These are phyloP conservation scores for Quercus mongolica DNA, from an alignment of 306 rosid genomes.

Conservation along the genomic window DNA sequence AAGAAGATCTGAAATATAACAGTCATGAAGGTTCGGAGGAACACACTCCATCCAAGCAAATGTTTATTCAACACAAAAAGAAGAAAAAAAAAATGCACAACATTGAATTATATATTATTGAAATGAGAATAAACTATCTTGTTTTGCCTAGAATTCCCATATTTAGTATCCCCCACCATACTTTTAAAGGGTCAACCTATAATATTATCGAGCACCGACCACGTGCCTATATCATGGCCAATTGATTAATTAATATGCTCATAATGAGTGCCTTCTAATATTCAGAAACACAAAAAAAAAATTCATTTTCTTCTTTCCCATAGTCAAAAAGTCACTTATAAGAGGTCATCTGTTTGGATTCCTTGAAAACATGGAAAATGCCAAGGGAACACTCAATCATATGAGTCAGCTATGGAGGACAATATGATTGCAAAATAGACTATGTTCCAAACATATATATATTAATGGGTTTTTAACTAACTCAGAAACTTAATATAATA, in stretches of 20 bases:
- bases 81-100: too few relatives aligned
- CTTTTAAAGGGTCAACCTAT: conserved; percentile 6
- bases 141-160: conserved; percentile 1
- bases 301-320: background rate
- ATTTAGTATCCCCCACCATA: background rate
- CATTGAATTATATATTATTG: too few relatives aligned
- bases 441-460: background rate
- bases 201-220: background rate
- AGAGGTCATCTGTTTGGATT: conserved; percentile 16
- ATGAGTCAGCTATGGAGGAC: conserved; percentile 11
- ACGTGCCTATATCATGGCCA: background rate
- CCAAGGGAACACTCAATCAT: conserved; percentile 25
- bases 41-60: too few relatives aligned
- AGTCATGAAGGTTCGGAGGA: too few relatives aligned
- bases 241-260: background rate
- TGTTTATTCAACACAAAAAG: too few relatives aligned
- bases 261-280: background rate
- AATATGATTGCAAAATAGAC: conserved; percentile 7
- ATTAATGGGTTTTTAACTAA: background rate
- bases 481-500: background rate
- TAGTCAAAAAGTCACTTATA: conserved; percentile 18
- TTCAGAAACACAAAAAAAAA: background rate
- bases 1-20: too few relatives aligned
- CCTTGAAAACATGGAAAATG: conserved; percentile 28
- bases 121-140: conserved; percentile 11